A percentile compares a stretch with the other conserved stretches of the same genome.
Evolutionary conservation across 176 grass and related monocot species (phyloP).

Genomic region (Luzula sylvatica): DNA sequence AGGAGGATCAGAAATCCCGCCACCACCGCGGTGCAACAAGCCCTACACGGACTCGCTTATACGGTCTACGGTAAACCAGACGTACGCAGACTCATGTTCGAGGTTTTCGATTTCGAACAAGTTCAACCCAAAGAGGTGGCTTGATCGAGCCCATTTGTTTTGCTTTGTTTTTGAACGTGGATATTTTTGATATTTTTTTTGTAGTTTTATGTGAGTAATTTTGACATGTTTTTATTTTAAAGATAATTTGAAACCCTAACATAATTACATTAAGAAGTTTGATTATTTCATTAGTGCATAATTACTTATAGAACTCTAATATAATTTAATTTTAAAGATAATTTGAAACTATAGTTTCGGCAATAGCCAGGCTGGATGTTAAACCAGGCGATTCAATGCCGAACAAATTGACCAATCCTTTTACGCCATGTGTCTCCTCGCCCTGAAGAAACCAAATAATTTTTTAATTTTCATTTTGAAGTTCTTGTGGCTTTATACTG

Average conservation of each 20-base stretch:
- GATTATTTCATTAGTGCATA: no score
- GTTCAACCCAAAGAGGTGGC: constrained; percentile 82
- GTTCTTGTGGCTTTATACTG: neutral
- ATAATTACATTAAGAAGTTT: no score
- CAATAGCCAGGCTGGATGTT: constrained; percentile 80
- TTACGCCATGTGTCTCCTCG: constrained; percentile 58
- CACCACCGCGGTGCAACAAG: constrained; percentile 82
- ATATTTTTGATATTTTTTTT: no score
- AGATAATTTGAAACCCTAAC: no score
- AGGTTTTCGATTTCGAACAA: constrained; percentile 96
- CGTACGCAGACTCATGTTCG: constrained; percentile 85
- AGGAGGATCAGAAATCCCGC: constrained; percentile 77
- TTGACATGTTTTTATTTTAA: no score
- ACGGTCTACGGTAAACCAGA: constrained; percentile 85
- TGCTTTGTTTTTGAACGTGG: no score
- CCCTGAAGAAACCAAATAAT: constrained; percentile 36
- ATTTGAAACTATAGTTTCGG: constrained; percentile 44
- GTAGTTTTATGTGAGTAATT: no score
- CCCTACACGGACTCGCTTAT: constrained; percentile 74
- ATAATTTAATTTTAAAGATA: constrained; percentile 22
- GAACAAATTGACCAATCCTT: constrained; percentile 73
- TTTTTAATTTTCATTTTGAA: neutral
- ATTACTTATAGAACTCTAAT: constrained; percentile 10
- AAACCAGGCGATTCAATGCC: constrained; percentile 93
- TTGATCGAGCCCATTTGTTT: no score